Conservation (phyloP, 768 basidiomycete species). For the Trametes sanguinea region DNA sequence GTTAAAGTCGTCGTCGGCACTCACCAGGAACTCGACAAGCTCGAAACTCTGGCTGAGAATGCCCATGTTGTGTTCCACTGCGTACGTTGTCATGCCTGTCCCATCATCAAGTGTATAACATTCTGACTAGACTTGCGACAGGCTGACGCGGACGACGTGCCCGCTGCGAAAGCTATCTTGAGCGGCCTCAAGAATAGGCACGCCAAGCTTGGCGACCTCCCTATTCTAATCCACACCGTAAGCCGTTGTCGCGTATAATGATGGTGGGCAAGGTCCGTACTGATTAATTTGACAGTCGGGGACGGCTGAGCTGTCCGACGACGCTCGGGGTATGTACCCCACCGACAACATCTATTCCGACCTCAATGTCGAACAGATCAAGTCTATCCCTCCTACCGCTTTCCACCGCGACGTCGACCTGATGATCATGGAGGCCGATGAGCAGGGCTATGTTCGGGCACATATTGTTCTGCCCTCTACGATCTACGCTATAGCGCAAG, state of each 20-base stretch:
- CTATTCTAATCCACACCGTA: slow-evolving; percentile 65
- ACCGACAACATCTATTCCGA: slow-evolving; percentile 51
- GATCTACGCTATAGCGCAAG: slow-evolving; percentile 58
- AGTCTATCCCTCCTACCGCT: slow-evolving; percentile 46
- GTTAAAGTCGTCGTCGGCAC: slow-evolving; percentile 26
- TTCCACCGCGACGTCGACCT: slow-evolving; percentile 55
- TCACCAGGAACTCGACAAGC: slow-evolving; percentile 36
- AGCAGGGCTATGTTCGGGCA: slow-evolving; percentile 50
- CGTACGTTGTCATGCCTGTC: slow-evolving; percentile 22
- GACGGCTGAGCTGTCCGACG: no score
- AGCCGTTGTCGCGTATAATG: slow-evolving; percentile 25
- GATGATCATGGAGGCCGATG: slow-evolving; percentile 47
- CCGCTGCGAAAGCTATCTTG: slow-evolving; percentile 48
- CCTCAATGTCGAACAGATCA: slow-evolving; percentile 46
- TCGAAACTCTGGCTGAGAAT: slow-evolving; percentile 42
- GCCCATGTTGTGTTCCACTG: slow-evolving; percentile 40
- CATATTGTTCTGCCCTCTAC: slow-evolving; percentile 58
- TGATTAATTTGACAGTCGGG: no score
- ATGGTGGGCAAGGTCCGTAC: no score
- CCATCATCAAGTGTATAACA: background rate
- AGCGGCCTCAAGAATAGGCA: slow-evolving; percentile 53
- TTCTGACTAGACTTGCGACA: slow-evolving; percentile 39
- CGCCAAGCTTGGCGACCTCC: slow-evolving; percentile 41
- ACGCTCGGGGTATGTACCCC: slow-evolving; percentile 45
- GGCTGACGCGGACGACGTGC: slow-evolving; percentile 51